A percentile compares a stretch with the other conserved stretches of the same genome.
Evolutionary conservation across 2,329 filamentous ascomycete genomes (phyloP).

Genomic region (Penicillium sclerotiorum): DNA sequence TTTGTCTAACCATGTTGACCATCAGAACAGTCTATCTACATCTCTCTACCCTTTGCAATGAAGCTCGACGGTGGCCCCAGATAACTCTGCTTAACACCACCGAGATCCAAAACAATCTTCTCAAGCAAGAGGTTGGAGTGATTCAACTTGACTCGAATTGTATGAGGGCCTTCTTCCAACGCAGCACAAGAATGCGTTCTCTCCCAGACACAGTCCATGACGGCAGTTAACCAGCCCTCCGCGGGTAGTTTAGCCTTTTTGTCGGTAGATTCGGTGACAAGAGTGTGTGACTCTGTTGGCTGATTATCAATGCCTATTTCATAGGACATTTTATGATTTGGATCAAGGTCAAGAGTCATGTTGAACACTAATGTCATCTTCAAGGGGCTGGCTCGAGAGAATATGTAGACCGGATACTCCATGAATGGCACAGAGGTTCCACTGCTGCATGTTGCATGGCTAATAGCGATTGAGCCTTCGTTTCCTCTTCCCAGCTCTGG

Average conservation of each 20-base stretch:
- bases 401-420: conserved; percentile 65
- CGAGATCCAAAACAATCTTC: conserved; percentile 60
- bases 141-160: conserved; percentile 30
- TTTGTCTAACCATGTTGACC: too few species aligned
- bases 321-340: conserved; percentile 53
- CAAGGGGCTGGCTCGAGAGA: conserved; percentile 51
- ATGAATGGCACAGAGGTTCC: conserved; percentile 34
- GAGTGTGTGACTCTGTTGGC: not conserved
- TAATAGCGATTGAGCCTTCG: conserved; percentile 10
- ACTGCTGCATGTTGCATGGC: not conserved
- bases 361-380: conserved; percentile 47
- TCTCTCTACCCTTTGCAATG: too few species aligned
- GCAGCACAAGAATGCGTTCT: conserved; percentile 11
- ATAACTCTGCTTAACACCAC: conserved; percentile 58
- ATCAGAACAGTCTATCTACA: too few species aligned
- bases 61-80: conserved; percentile 52
- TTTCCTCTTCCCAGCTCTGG: conserved; percentile 11
- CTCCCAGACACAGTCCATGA: conserved; percentile 21
- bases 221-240: conserved; percentile 14
- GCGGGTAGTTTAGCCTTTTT: conserved; percentile 13
- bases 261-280: conserved; percentile 10
- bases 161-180: conserved; percentile 9
- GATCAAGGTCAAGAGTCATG: conserved; percentile 55
- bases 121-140: conserved; percentile 58
- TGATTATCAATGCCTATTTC: conserved; percentile 52